Evolutionary conservation across 768 basidiomycete species (phyloP).

Genomic region (Kwoniella bestiolae): DNA sequence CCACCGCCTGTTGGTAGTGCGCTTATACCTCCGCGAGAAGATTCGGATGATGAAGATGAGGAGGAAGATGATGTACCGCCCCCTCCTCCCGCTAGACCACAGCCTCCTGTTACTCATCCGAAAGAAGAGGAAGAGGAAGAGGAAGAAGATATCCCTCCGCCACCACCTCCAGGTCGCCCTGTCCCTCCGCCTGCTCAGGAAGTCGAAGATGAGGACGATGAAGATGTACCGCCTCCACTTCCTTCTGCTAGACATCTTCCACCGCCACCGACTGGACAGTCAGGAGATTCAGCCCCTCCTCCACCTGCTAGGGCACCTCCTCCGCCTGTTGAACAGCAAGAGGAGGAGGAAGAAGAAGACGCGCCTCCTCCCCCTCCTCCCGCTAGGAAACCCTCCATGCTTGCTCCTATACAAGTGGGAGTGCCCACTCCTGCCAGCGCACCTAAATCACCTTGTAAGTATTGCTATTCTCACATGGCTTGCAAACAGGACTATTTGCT

Average conservation of each 20-base stretch:
- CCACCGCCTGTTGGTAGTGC: conserved; percentile 34
- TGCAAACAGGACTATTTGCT: neutral
- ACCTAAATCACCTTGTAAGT: conserved; percentile 23
- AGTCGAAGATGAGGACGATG: neutral
- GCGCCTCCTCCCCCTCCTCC: conserved; percentile 41
- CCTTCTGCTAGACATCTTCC: conserved; percentile 1
- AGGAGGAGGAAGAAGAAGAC: conserved; percentile 58
- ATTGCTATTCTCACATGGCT: too few species aligned
- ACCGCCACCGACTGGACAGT: conserved; percentile 9
- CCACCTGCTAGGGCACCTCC: conserved; percentile 17
- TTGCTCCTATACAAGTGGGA: conserved; percentile 17
- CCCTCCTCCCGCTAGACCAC: conserved; percentile 6
- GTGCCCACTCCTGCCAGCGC: neutral
- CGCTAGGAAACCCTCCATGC: conserved; percentile 9
- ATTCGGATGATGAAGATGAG: conserved; percentile 38
- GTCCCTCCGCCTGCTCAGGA: conserved; percentile 9
- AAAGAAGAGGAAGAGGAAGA: conserved; percentile 5
- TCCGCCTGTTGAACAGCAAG: neutral
- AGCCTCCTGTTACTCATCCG: neutral
- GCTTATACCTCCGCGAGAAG: conserved; percentile 36
- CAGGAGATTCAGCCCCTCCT: conserved; percentile 44
- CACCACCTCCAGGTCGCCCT: conserved; percentile 2
- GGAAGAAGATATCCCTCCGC: conserved; percentile 12
- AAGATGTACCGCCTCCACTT: conserved; percentile 48
- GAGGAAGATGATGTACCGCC: conserved; percentile 22